These are phyloP conservation scores for Didymella exigua DNA, from an alignment of 2,329 filamentous ascomycete genomes.

Conservation along the genomic window DNA sequence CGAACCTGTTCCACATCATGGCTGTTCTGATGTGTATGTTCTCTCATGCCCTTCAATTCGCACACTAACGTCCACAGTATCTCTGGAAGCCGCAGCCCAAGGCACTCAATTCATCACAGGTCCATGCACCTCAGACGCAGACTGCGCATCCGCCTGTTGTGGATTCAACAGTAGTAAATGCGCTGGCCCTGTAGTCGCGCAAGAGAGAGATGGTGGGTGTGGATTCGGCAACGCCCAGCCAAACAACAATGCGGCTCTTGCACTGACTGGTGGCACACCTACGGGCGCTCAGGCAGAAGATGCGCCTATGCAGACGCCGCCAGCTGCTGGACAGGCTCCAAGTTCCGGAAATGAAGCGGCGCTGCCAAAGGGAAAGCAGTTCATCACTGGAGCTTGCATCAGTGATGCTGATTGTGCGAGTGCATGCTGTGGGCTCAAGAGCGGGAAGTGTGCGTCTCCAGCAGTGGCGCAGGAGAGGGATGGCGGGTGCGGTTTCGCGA, in stretches of 20 bases:
- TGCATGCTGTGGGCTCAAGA: conserved; percentile 1
- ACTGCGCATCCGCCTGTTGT: conserved; percentile 4
- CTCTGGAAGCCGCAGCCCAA: not conserved
- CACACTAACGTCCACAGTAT: not conserved
- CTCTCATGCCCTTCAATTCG: too few relatives aligned
- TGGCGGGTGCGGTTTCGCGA: not conserved
- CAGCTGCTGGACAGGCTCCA: not conserved
- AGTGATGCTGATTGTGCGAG: not conserved
- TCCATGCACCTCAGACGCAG: not conserved
- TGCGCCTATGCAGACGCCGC: too few relatives aligned
- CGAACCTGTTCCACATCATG: not conserved
- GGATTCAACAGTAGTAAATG: conserved; percentile 5
- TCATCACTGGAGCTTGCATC: not conserved
- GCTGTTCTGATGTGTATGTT: not conserved
- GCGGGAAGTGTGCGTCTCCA: not conserved
- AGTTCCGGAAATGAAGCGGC: not conserved
- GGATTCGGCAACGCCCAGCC: not conserved
- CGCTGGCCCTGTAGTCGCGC: not conserved
- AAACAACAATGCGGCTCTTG: not conserved
- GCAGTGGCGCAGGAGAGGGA: not conserved
- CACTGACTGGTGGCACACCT: not conserved
- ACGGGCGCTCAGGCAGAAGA: not conserved
- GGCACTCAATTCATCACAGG: conserved; percentile 6
- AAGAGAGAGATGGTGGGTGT: conserved; percentile 2
- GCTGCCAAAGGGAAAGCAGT: not conserved